Evolutionary conservation across 164 flowering plant species (phyloP).

Genomic region (Vitis amurensis): DNA sequence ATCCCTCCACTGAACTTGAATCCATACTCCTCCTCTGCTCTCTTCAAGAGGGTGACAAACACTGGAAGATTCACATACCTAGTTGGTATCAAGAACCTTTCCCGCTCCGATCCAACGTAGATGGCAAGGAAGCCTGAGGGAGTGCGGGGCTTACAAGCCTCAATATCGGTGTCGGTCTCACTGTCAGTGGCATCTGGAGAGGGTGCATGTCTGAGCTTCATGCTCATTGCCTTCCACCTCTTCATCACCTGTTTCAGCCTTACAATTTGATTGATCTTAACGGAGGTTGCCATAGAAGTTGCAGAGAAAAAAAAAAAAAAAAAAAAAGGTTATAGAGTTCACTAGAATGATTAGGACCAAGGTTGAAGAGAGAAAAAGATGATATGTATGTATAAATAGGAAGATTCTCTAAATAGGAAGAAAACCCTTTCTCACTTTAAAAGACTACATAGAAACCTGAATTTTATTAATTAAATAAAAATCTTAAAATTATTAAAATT

Average conservation of each 20-base stretch:
- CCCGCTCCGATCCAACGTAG: slow-evolving; percentile 35
- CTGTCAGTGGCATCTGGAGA: not conserved
- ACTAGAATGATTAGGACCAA: too few relatives aligned
- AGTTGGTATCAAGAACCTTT: slow-evolving; percentile 38
- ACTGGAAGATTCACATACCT: slow-evolving; percentile 37
- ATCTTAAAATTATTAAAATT: too few relatives aligned
- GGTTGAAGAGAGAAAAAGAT: too few relatives aligned
- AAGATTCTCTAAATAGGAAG: too few relatives aligned
- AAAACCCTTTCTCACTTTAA: too few relatives aligned
- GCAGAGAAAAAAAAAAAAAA: not conserved
- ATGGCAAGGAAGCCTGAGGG: slow-evolving; percentile 37
- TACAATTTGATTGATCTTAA: not conserved
- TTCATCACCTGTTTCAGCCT: not conserved
- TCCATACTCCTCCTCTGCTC: slow-evolving; percentile 43
- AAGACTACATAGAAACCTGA: too few relatives aligned
- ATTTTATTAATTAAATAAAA: too few relatives aligned
- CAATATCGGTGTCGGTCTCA: too few relatives aligned
- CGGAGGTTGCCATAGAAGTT: not conserved
- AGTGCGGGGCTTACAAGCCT: not conserved
- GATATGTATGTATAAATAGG: too few relatives aligned
- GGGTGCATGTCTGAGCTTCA: not conserved
- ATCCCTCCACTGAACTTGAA: slow-evolving; percentile 30
- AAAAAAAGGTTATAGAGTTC: not conserved
- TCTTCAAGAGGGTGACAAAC: slow-evolving; percentile 26
- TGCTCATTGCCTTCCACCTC: not conserved